Percentiles rank a stretch among this genome's conserved stretches.
These are phyloP conservation scores for Didymellaceae sp. DNA, from an alignment of 2,329 filamentous ascomycete genomes.

Conservation along the genomic window DNA sequence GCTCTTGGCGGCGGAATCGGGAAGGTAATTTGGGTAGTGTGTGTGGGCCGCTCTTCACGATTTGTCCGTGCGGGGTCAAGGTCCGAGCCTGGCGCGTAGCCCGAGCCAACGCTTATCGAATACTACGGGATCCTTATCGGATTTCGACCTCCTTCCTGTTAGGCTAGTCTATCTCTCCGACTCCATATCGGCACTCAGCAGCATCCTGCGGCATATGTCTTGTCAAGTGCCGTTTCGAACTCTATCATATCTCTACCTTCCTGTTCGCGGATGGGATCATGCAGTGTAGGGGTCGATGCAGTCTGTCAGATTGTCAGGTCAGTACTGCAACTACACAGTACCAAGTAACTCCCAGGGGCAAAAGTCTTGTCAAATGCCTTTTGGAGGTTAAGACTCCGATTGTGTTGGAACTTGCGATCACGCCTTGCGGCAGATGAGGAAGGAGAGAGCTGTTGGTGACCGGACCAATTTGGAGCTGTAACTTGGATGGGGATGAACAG, in stretches of 20 bases:
- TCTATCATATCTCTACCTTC: too few species aligned
- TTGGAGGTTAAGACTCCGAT: slow-evolving; percentile 23
- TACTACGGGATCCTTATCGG: background rate
- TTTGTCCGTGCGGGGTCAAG: slow-evolving; percentile 18
- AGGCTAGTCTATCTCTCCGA: background rate
- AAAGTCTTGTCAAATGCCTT: slow-evolving; percentile 24
- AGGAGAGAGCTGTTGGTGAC: slow-evolving; percentile 19
- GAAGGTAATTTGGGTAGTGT: slow-evolving; percentile 30
- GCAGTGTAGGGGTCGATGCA: background rate
- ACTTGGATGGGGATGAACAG: slow-evolving; percentile 8
- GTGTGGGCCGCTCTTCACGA: slow-evolving; percentile 21
- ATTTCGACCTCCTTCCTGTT: background rate
- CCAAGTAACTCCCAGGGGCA: too few species aligned
- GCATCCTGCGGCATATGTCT: slow-evolving; percentile 12
- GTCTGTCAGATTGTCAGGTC: background rate
- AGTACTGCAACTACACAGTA: too few species aligned
- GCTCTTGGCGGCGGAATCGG: slow-evolving; percentile 24
- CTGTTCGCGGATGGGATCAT: too few species aligned
- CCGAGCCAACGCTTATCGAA: slow-evolving; percentile 16
- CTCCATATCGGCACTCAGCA: background rate
- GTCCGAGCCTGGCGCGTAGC: slow-evolving; percentile 13
- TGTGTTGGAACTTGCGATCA: slow-evolving; percentile 13
- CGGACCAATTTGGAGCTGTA: slow-evolving; percentile 13
- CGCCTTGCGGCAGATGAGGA: slow-evolving; percentile 23
- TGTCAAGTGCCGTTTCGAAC: slow-evolving; percentile 24